phyloP scores from a whole-genome alignment of 106 monocot species.

The Allium cepa region DNA sequence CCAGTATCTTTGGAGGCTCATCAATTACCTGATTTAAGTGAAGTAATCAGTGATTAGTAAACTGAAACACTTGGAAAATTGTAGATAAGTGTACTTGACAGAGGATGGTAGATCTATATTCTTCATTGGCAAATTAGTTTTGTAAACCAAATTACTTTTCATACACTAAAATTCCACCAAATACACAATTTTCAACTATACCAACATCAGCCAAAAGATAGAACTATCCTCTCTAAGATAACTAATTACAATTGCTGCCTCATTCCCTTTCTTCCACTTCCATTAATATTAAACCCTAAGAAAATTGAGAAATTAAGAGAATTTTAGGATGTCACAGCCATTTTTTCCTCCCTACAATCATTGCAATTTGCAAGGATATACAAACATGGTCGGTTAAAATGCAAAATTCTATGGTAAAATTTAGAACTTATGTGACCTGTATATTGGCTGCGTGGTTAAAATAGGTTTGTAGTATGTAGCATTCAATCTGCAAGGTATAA shows the following conservation, averaged over 20 bases:
- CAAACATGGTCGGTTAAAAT: too few species aligned
- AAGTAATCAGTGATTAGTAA: conserved; percentile 1
- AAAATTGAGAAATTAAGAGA: background rate
- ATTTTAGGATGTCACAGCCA: too few species aligned
- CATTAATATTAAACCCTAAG: background rate
- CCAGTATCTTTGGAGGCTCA: conserved; percentile 30
- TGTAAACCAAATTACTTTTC: background rate
- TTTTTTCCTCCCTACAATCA: too few species aligned
- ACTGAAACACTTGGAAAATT: background rate
- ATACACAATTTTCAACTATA: too few species aligned
- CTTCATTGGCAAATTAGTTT: background rate
- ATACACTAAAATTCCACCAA: background rate
- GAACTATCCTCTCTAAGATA: background rate
- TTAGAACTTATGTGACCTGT: too few species aligned
- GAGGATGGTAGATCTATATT: background rate
- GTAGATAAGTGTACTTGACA: background rate
- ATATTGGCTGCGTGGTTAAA: too few species aligned
- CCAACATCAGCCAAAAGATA: background rate
- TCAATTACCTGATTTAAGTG: conserved; percentile 22
- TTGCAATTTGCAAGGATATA: too few species aligned
- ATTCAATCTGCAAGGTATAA: too few species aligned
- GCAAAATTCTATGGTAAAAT: too few species aligned
- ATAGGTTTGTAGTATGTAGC: too few species aligned
- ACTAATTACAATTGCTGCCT: background rate
- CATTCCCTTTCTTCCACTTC: background rate